phyloP scores from a whole-genome alignment of 306 rosid genomes.

The Vigna nakashimae region DNA sequence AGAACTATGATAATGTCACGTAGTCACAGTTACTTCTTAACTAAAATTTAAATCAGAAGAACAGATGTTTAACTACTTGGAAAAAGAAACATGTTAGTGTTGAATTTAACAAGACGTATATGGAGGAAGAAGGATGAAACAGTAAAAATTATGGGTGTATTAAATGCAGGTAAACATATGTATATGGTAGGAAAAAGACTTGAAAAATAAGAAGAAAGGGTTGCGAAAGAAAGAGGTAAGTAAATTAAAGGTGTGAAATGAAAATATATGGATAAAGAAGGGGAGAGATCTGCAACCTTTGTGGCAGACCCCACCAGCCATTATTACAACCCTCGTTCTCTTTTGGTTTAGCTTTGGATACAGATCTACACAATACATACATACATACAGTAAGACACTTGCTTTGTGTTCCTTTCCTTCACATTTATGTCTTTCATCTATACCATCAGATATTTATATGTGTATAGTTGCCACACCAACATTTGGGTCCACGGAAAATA shows the following conservation, averaged over 20 bases:
- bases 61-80: too few species aligned
- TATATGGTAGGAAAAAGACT: not conserved
- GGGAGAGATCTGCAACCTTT: constrained; percentile 66
- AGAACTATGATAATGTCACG: too few species aligned
- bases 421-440: constrained; percentile 49
- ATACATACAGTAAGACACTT: too few species aligned
- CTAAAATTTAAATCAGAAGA: too few species aligned
- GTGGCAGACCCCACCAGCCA: constrained; percentile 66
- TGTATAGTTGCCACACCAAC: constrained; percentile 57
- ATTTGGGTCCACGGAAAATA: constrained; percentile 41
- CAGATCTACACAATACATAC: not conserved
- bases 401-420: constrained; percentile 32
- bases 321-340: constrained; percentile 58
- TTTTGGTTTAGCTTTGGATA: not conserved
- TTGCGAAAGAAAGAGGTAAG: too few species aligned
- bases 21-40: too few species aligned
- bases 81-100: too few species aligned
- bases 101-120: too few species aligned
- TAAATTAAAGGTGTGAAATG: not conserved
- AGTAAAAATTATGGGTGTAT: too few species aligned
- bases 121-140: not conserved
- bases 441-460: constrained; percentile 49
- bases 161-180: too few species aligned
- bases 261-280: constrained; percentile 14
- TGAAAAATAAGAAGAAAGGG: not conserved